Evolutionary conservation across 129 eudicot genomes (phyloP).

Genomic region (Daucus carota): DH1_v3.0 NC_030384.2:34283001-34283500

Average conservation of each 20-base stretch:
- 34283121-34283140: neutral
- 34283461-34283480: neutral
- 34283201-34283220: no score
- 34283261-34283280: no score
- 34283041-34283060: conserved; percentile 55
- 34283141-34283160: neutral
- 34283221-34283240: neutral
- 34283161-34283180: neutral
- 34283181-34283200: neutral
- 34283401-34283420: conserved; percentile 92
- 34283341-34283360: conserved; percentile 81
- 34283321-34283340: conserved; percentile 59
- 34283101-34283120: neutral
- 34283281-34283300: conserved; percentile 10
- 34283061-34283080: conserved; percentile 45
- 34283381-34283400: conserved; percentile 71
- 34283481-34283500: neutral
- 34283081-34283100: neutral
- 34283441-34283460: conserved; percentile 51
- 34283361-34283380: conserved; percentile 88
- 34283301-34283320: conserved; percentile 76
- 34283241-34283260: no score
- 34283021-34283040: conserved; percentile 69
- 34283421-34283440: conserved; percentile 63
- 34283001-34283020: conserved; percentile 65